phyloP scores from a whole-genome alignment of 345 rosid genomes.

The Toxicodendron radicans region DNA sequence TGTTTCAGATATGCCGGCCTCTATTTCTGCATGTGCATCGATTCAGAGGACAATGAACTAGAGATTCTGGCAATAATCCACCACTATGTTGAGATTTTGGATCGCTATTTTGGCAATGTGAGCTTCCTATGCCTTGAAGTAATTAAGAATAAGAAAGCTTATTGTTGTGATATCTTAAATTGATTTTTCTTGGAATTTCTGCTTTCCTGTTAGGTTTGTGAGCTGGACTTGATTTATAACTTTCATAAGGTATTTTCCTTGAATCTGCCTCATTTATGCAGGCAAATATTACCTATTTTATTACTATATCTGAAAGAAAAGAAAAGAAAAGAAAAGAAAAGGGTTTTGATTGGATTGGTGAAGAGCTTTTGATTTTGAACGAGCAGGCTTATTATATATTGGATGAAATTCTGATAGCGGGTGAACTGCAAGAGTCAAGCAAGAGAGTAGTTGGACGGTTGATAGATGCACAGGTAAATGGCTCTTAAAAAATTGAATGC shows the following conservation, averaged over 20 bases:
- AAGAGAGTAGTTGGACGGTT: constrained; percentile 49
- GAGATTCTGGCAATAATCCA: constrained; percentile 58
- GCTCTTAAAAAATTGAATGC: not conserved
- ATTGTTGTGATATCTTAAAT: not conserved
- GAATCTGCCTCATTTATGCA: not conserved
- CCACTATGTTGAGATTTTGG: constrained; percentile 56
- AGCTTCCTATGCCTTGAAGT: constrained; percentile 4
- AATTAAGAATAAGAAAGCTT: not conserved
- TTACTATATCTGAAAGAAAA: no score
- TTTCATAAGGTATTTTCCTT: constrained; percentile 48
- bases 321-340: no score
- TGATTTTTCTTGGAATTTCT: not conserved
- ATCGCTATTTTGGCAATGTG: constrained; percentile 58
- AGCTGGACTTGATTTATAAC: constrained; percentile 64
- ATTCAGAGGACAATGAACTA: constrained; percentile 52
- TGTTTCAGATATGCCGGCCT: constrained; percentile 59
- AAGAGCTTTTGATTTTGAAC: not conserved
- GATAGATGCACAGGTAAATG: constrained; percentile 50
- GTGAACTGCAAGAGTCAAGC: constrained; percentile 70
- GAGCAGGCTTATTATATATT: constrained; percentile 55
- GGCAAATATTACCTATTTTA: no score
- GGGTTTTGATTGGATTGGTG: not conserved
- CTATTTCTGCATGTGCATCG: constrained; percentile 60
- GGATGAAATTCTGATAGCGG: constrained; percentile 61
- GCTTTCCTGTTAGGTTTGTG: constrained; percentile 47